Conservation (phyloP, 352 stramenopile genomes). For the Phytophthora sojae region DNA sequence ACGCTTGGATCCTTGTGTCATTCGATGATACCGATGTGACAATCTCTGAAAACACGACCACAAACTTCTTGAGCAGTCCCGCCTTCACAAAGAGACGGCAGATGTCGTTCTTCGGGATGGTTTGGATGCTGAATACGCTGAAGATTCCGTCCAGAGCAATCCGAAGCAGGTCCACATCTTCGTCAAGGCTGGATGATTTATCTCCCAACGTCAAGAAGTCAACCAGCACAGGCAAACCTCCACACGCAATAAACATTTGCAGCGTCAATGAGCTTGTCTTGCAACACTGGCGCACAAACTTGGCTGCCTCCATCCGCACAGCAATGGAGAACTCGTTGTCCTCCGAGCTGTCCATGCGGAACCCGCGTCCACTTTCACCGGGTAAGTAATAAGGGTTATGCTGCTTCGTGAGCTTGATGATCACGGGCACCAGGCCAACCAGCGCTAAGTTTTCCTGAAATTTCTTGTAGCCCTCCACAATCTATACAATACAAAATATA, state of each 20-base stretch:
- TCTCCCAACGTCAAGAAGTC: conserved; percentile 76
- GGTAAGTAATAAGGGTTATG: conserved; percentile 47
- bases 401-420: conserved; percentile 89
- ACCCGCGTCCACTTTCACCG: conserved; percentile 23
- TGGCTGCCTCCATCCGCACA: conserved; percentile 87
- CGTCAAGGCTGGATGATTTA: conserved; percentile 30
- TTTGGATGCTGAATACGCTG: conserved; percentile 92
- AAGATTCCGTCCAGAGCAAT: conserved; percentile 92
- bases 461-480: conserved; percentile 90
- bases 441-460: conserved; percentile 94
- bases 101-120: conserved; percentile 94
- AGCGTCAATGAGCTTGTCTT: conserved; percentile 89
- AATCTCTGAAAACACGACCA: conserved; percentile 88
- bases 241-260: conserved; percentile 95
- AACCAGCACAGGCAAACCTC: conserved; percentile 86
- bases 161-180: conserved; percentile 68
- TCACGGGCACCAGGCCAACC: conserved; percentile 89
- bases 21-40: conserved; percentile 41
- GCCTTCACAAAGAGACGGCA: conserved; percentile 95
- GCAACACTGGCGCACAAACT: conserved; percentile 90
- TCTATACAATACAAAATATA: conserved; percentile 41
- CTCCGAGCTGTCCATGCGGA: conserved; percentile 23
- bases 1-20: conserved; percentile 28
- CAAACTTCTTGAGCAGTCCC: conserved; percentile 89
- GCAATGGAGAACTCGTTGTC: conserved; percentile 50